phyloP scores from a whole-genome alignment of 495 filamentous ascomycete species.

The Clavariopsis aquatica region DNA sequence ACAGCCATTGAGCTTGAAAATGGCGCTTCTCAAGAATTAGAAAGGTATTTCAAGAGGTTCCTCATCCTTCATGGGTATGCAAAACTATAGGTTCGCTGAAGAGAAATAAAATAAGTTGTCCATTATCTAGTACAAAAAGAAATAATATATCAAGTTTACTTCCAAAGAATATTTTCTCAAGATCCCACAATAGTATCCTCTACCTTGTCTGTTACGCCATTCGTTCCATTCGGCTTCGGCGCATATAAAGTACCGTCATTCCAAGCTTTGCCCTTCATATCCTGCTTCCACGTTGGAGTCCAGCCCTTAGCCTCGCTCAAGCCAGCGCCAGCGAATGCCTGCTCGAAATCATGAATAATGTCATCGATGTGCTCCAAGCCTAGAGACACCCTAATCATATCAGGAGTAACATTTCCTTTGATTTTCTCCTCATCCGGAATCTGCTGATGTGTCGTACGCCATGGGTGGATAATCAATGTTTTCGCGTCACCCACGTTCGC shows the following conservation, averaged over 20 bases:
- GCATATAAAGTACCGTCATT: constrained; percentile 29
- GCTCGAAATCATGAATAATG: constrained; percentile 49
- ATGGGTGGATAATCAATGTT: constrained; percentile 50
- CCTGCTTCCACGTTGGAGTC: constrained; percentile 28
- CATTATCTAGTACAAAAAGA: too few species aligned
- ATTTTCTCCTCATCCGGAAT: constrained; percentile 51
- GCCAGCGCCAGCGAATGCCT: constrained; percentile 48
- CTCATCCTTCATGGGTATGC: constrained; percentile 4
- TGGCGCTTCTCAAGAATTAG: constrained; percentile 36
- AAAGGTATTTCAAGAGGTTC: constrained; percentile 44
- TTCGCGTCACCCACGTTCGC: constrained; percentile 51
- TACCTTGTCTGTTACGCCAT: background rate
- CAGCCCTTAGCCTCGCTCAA: constrained; percentile 29
- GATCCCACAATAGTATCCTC: background rate
- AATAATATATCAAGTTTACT: too few species aligned
- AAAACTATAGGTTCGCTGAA: background rate
- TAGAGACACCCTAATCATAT: constrained; percentile 37
- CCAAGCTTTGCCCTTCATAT: constrained; percentile 26
- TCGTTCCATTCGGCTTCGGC: constrained; percentile 10
- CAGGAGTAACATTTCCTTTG: constrained; percentile 48
- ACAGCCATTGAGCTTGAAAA: constrained; percentile 37
- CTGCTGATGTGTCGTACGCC: constrained; percentile 50
- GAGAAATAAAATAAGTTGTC: too few species aligned
- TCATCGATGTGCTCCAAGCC: constrained; percentile 47
- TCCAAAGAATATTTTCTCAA: background rate